Base-by-base conservation (phyloP, 2,329 filamentous ascomycete genomes). In the Ophiobolus disseminans region DNA sequence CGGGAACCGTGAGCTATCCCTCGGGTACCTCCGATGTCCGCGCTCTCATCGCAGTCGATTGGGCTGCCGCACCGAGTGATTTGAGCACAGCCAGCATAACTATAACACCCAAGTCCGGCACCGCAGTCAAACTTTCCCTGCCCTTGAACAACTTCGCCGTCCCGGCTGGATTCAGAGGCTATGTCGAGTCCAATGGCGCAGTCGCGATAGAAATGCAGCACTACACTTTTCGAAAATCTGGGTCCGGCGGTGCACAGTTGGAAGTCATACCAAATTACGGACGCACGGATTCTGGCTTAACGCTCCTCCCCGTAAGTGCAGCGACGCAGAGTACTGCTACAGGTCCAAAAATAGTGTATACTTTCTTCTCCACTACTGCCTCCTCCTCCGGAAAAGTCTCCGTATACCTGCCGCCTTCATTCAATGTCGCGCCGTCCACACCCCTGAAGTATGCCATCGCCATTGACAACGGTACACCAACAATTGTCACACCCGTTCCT, bases 391-490 rank as follows among this genome's bases (percentile, higher is more conserved):
- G 61, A 5, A 70, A 66, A 13, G 23, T 74, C 1, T 62, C 64
- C 3, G 52, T 74, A 2, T 70, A 72, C 22, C 64, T 76, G 19
- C 70, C 70, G 3, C 65, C 70, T 1, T 68, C 75, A 0, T 73
- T 83, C n/a, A 81, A 82, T 52, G 74, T 76, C 0, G 73, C 81
- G 40, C 78, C 80, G 0, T 53, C 58, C 1, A 64, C 72, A 1
- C 75, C 71, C 7, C 75, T 83, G 64, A 70, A 70, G 26, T 81
- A 77, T 47, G 78, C 79, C 3, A 57, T 82, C 5, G 70, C 72
- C 4, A 55, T 82, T 10, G 75, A 80, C 30, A 66, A 69, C 8
- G 59, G 17, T 8, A 50, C 50, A 4, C 53, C 59, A 13, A 59
- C 48, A 11, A 55, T 45, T n/a, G 39, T 57, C 16, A 52, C 50